Evolutionary conservation across 208 protist species (phyloP).

Genomic region (Porcisia hertigi): DNA sequence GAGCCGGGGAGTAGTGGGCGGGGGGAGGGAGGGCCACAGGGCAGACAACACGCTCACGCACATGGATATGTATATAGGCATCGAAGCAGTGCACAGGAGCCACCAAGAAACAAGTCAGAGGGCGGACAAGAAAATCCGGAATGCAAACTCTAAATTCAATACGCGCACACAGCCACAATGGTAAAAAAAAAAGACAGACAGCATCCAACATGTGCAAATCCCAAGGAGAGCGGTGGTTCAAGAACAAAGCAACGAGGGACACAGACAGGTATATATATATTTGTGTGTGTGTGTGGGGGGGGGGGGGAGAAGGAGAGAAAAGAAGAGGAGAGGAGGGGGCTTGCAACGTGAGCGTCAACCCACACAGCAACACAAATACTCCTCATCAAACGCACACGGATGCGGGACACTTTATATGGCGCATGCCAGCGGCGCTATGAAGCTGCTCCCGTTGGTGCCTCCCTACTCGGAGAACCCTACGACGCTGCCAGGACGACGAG

Average conservation of each 20-base stretch:
- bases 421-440: conserved; percentile 4
- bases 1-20: background rate
- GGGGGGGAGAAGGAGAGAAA: background rate
- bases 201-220: no score
- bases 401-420: background rate
- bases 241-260: no score
- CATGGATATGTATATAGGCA: background rate
- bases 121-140: no score
- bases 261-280: no score
- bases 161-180: no score
- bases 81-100: no score
- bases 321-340: background rate
- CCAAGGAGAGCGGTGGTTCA: no score
- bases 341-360: background rate
- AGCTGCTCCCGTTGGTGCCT: conserved; percentile 12
- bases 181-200: no score
- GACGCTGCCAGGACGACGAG: conserved; percentile 6
- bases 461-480: conserved; percentile 15
- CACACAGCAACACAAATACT: background rate
- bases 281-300: background rate
- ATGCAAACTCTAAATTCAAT: no score
- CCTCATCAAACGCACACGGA: background rate
- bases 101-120: no score
- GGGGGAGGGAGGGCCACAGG: background rate
- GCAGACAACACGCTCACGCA: background rate